Evolutionary conservation across 179 eudicot genomes (phyloP).

Genomic region (Gypsophila paniculata): DNA sequence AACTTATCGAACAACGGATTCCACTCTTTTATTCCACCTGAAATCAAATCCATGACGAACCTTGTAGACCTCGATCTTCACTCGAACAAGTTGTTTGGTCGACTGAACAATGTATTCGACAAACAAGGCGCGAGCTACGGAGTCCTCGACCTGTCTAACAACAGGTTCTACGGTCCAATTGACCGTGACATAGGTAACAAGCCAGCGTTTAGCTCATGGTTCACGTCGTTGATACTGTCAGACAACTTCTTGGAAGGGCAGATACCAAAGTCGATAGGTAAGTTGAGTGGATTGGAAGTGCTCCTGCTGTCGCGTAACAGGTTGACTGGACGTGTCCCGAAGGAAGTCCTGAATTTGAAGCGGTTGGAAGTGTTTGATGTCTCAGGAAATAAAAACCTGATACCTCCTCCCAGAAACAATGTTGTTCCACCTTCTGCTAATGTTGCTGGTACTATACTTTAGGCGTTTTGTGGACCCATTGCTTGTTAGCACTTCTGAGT

Average conservation of each 20-base stretch:
- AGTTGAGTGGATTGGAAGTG: slow-evolving; percentile 35
- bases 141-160: slow-evolving; percentile 57
- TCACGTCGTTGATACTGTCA: slow-evolving; percentile 45
- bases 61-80: slow-evolving; percentile 59
- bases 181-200: slow-evolving; percentile 38
- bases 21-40: slow-evolving; percentile 38
- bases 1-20: slow-evolving; percentile 62
- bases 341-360: slow-evolving; percentile 38
- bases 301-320: slow-evolving; percentile 44
- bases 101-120: slow-evolving; percentile 29
- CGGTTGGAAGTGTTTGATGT: slow-evolving; percentile 48
- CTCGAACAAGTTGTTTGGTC: slow-evolving; percentile 54
- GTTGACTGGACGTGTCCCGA: slow-evolving; percentile 52
- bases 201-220: slow-evolving; percentile 29
- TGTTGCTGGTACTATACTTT: slow-evolving; percentile 26
- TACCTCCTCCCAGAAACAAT: slow-evolving; percentile 37
- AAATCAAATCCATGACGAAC: slow-evolving; percentile 39
- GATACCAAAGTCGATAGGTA: slow-evolving; percentile 58
- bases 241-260: slow-evolving; percentile 51
- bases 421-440: slow-evolving; percentile 27
- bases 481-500: slow-evolving; percentile 23
- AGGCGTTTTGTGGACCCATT: slow-evolving; percentile 38
- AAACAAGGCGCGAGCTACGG: slow-evolving; percentile 31
- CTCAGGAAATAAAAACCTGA: slow-evolving; percentile 52
- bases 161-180: slow-evolving; percentile 49